Base-by-base conservation (phyloP, 257 asterid species). In the Anisodus tanguticus region DNA sequence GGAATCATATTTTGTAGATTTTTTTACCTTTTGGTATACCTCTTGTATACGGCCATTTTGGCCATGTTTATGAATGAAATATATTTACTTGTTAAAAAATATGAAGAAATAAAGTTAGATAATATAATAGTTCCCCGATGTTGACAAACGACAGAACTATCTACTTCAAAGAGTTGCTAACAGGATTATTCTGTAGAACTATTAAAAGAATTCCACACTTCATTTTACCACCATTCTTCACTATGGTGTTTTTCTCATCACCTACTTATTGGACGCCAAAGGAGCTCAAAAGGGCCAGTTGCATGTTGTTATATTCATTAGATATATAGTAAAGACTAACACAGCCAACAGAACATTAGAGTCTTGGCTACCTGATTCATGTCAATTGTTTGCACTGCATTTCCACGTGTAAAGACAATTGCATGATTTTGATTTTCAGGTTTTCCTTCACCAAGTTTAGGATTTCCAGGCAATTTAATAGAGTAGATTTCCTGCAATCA, bases 351-450 rank as follows among this genome's bases (percentile, higher is more conserved):
- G 51, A 51, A 26, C 22, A 76, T 22, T 26, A 76, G 57, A 51
- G 67, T 80, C 59, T 80, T 68, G 59, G 88, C 71, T 81, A 97
- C 99, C 99, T 97, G 99, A 90, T 97, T 97, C 99, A 97, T 97
- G 89, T 97, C 99, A 90, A 97, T 97, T 62, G 99, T 94, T 89
- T 97, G 99, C 82, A 97, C 87, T 85, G 99, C 99, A 91, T 91
- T 92, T 64, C 99, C 99, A 79, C 99, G 98, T 31, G 99, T 94
- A 88, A 96, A 96, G 79, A 96, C 83, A 35, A 96, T 86, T 79
- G 99, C 99, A 85, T 96, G 99, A 90, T 96, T 96, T 87, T 96
- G 99, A 93, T 96, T 96, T 92, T 96, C 99, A 45, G 99, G 99
- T 86, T 96, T 96, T 86, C 99, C 99, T 92, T 96, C 99, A 88